Conservation (phyloP, 495 filamentous ascomycete genomes). For the Penicillium waksmanii region DNA sequence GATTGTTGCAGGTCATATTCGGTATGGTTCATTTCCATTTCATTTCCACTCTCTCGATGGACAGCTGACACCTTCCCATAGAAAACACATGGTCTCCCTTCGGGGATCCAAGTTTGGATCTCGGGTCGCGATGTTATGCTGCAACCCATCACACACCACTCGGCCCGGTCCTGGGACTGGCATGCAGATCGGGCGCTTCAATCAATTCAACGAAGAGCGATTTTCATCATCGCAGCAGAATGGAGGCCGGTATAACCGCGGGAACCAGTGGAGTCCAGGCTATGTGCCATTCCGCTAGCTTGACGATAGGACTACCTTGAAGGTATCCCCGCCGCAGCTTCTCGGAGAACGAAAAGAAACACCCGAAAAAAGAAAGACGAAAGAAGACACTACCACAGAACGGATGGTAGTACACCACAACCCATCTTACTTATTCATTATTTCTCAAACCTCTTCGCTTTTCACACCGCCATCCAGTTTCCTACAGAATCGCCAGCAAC, state of each 20-base stretch:
- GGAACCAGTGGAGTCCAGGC: conserved; percentile 42
- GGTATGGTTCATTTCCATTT: conserved; percentile 43
- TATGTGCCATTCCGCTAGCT: conserved; percentile 45
- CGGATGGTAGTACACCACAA: background rate
- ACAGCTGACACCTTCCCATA: conserved; percentile 23
- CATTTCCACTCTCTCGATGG: background rate
- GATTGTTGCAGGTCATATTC: conserved; percentile 88
- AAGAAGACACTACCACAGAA: background rate
- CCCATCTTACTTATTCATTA: background rate
- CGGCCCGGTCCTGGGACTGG: conserved; percentile 82
- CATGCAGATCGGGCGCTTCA: conserved; percentile 60
- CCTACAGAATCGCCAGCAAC: conserved; percentile 2
- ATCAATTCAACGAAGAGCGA: conserved; percentile 58
- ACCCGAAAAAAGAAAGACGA: background rate
- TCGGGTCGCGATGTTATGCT: conserved; percentile 97
- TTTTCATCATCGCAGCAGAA: conserved; percentile 33
- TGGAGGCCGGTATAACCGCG: conserved; percentile 40
- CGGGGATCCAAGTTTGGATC: conserved; percentile 98
- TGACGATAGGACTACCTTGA: background rate
- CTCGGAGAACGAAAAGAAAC: background rate
- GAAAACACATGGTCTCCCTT: conserved; percentile 98
- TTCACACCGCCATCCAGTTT: background rate
- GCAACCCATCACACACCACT: conserved; percentile 84
- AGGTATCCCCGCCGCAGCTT: background rate
- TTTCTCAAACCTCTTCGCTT: background rate